These are phyloP conservation scores for Heterobasidion irregulare DNA, from an alignment of 1,284 basidiomycete species.

Conservation along the genomic window DNA sequence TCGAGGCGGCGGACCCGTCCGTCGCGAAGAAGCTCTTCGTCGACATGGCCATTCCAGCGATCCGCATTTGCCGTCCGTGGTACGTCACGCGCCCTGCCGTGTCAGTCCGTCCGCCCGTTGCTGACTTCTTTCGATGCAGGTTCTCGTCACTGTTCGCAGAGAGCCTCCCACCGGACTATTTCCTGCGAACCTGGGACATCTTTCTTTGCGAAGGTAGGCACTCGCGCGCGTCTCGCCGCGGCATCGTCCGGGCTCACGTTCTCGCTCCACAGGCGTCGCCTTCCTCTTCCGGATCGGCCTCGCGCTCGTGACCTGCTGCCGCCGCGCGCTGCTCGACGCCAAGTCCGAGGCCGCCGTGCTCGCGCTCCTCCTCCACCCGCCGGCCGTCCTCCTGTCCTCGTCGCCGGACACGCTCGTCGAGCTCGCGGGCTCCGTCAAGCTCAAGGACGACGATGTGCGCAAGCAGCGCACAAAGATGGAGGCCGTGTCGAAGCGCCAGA, in stretches of 20 bases:
- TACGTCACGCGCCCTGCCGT: too few species aligned
- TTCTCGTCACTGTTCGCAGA: conserved; percentile 71
- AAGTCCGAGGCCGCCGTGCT: conserved; percentile 42
- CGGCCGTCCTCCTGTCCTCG: conserved; percentile 43
- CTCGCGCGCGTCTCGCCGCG: not conserved
- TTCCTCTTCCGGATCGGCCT: conserved; percentile 79
- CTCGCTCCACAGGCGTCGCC: conserved; percentile 65
- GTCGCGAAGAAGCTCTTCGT: conserved; percentile 63
- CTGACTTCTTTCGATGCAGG: conserved; percentile 28
- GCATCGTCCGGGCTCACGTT: conserved; percentile 54
- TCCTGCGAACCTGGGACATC: conserved; percentile 81
- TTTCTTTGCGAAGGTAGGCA: conserved; percentile 76
- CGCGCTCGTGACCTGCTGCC: conserved; percentile 61
- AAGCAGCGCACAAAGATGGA: conserved; percentile 72
- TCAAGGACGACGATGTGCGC: conserved; percentile 77
- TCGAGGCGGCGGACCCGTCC: conserved; percentile 61
- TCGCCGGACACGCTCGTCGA: conserved; percentile 57
- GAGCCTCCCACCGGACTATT: conserved; percentile 67
- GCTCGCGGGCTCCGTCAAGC: conserved; percentile 53
- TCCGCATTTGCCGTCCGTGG: conserved; percentile 56
- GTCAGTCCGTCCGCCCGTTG: too few species aligned
- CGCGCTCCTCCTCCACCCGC: conserved; percentile 41
- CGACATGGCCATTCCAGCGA: conserved; percentile 50
- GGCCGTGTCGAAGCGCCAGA: conserved; percentile 52
- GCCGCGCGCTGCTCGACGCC: conserved; percentile 48